phyloP scores from a whole-genome alignment of 2,329 filamentous ascomycete species.

The Rutstroemia sp. region DNA sequence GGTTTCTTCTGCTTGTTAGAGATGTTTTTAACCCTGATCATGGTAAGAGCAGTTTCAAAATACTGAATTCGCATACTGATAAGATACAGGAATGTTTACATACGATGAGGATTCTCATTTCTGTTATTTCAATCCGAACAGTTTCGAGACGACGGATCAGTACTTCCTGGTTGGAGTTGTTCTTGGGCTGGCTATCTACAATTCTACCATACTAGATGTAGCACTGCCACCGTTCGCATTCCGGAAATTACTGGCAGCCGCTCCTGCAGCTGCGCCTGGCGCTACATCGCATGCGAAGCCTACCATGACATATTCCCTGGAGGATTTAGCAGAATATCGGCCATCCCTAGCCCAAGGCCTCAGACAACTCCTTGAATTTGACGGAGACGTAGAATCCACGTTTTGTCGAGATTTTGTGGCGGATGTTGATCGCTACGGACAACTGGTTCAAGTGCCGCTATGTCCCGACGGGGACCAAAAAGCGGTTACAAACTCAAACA shows the following conservation, averaged over 20 bases:
- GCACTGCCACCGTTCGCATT: conserved; percentile 85
- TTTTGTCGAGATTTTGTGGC: conserved; percentile 80
- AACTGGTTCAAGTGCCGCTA: conserved; percentile 58
- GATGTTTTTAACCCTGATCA: conserved; percentile 89
- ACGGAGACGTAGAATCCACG: conserved; percentile 72
- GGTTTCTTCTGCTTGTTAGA: conserved; percentile 81
- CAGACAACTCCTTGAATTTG: conserved; percentile 69
- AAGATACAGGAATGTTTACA: conserved; percentile 66
- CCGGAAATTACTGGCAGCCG: conserved; percentile 73
- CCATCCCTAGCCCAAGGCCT: conserved; percentile 71
- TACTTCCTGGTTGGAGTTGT: conserved; percentile 86
- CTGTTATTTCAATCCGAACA: conserved; percentile 89
- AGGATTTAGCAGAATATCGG: conserved; percentile 76
- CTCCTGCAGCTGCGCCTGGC: conserved; percentile 52
- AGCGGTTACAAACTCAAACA: conserved; percentile 76
- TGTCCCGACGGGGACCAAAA: conserved; percentile 65
- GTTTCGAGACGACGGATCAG: conserved; percentile 85
- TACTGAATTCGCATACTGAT: conserved; percentile 11
- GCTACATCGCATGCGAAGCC: conserved; percentile 49
- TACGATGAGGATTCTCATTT: conserved; percentile 87
- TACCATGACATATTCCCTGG: conserved; percentile 65
- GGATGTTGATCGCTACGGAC: conserved; percentile 70
- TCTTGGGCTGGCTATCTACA: conserved; percentile 86
- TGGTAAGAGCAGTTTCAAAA: conserved; percentile 45
- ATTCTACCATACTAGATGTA: conserved; percentile 86